Conservation (phyloP, 768 basidiomycete species). For the Trametes punicea region DNA sequence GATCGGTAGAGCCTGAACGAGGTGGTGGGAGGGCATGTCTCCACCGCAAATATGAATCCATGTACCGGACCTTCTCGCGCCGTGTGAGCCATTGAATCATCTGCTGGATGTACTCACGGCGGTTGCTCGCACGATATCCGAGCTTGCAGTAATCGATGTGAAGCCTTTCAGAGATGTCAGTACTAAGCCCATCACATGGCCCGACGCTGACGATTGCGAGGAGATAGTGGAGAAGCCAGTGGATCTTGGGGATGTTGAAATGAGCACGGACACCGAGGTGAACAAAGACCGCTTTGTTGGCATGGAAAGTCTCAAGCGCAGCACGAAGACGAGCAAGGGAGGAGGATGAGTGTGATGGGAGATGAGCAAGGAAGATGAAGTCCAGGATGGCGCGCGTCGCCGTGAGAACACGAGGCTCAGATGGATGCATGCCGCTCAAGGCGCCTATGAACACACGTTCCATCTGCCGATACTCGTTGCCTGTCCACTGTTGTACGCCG, state of each 20-base stretch:
- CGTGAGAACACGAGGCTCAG: constrained; percentile 19
- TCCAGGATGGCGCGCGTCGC: constrained; percentile 23
- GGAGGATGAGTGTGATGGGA: constrained; percentile 10
- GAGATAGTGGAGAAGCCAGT: constrained; percentile 24
- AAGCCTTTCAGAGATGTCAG: constrained; percentile 28
- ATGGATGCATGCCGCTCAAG: constrained; percentile 19
- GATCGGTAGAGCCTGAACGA: too few species aligned
- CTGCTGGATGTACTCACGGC: constrained; percentile 24
- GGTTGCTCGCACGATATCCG: constrained; percentile 27
- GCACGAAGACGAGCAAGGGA: background rate
- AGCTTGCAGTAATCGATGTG: too few species aligned
- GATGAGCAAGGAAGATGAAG: constrained; percentile 16
- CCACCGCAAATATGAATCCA: too few species aligned
- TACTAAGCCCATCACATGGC: constrained; percentile 27
- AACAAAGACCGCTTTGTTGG: constrained; percentile 37
- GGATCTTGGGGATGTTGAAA: constrained; percentile 32
- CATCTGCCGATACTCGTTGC: constrained; percentile 37
- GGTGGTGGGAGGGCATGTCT: too few species aligned
- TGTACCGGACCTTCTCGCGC: constrained; percentile 6
- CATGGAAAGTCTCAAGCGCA: constrained; percentile 27
- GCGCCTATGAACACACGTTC: constrained; percentile 28
- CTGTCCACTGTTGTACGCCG: constrained; percentile 39
- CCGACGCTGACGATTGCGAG: constrained; percentile 19
- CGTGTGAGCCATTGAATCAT: constrained; percentile 25
- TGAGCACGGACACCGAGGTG: constrained; percentile 25